Conservation (phyloP, 768 basidiomycete genomes). For the Clathrus columnatus region DNA sequence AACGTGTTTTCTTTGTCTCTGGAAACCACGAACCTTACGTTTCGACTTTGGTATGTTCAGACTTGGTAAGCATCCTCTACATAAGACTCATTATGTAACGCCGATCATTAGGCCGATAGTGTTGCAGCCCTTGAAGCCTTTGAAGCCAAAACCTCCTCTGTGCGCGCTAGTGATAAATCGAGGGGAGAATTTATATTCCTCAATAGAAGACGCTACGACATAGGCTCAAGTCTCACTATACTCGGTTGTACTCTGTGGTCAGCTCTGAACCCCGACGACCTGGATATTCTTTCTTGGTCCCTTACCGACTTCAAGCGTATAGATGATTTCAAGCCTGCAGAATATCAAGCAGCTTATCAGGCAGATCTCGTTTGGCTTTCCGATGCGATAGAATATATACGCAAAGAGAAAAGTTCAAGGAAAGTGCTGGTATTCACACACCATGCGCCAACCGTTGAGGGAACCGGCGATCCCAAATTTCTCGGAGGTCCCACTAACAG, state of each 20-base stretch:
- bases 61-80: constrained; percentile 14
- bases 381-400: constrained; percentile 17
- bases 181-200: constrained; percentile 24
- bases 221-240: constrained; percentile 23
- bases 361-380: constrained; percentile 27
- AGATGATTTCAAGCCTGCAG: constrained; percentile 17
- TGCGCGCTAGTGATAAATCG: neutral
- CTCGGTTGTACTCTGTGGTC: constrained; percentile 35
- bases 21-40: constrained; percentile 25
- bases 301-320: constrained; percentile 29
- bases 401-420: constrained; percentile 14
- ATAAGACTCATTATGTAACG: constrained; percentile 4
- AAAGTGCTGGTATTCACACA: constrained; percentile 30
- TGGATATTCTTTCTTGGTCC: constrained; percentile 19
- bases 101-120: neutral
- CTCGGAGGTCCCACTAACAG: neutral
- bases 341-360: constrained; percentile 19
- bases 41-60: neutral
- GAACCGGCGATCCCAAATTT: constrained; percentile 23
- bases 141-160: constrained; percentile 2
- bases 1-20: constrained; percentile 24
- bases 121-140: constrained; percentile 9
- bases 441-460: constrained; percentile 30
- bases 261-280: constrained; percentile 20
- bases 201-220: constrained; percentile 25